Evolutionary conservation across 2,329 filamentous ascomycete genomes (phyloP).

Genomic region (Sclerotinia subarctica): DNA sequence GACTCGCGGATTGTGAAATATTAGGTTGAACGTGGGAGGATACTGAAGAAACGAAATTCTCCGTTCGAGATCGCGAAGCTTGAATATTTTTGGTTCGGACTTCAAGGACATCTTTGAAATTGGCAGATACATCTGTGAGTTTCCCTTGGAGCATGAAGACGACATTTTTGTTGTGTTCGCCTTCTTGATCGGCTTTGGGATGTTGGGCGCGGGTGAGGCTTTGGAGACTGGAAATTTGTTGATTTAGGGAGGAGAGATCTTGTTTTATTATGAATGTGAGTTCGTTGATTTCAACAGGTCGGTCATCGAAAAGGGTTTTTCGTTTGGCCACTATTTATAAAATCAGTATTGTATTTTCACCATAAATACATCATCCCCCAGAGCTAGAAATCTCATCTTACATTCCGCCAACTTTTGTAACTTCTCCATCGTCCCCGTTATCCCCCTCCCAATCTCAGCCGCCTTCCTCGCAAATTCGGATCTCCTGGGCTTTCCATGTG

Average conservation of each 20-base stretch:
- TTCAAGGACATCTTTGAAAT: conserved; percentile 97
- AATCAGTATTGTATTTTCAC: background rate
- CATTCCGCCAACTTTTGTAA: conserved; percentile 86
- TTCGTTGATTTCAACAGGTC: conserved; percentile 94
- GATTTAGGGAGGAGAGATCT: conserved; percentile 80
- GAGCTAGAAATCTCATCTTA: conserved; percentile 42
- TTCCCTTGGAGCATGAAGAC: conserved; percentile 88
- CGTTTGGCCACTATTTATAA: conserved; percentile 71
- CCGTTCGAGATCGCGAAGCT: conserved; percentile 83
- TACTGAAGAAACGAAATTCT: conserved; percentile 93
- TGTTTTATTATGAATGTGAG: conserved; percentile 98
- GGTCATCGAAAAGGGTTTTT: conserved; percentile 95
- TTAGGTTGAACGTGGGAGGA: conserved; percentile 69
- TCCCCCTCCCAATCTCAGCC: conserved; percentile 86
- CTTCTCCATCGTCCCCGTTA: conserved; percentile 90
- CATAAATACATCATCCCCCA: background rate
- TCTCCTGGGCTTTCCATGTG: conserved; percentile 52
- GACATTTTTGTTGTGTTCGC: conserved; percentile 97
- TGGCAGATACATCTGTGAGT: conserved; percentile 85
- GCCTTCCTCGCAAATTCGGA: conserved; percentile 93
- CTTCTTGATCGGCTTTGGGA: conserved; percentile 71
- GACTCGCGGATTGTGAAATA: conserved; percentile 73
- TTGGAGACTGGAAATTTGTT: conserved; percentile 83
- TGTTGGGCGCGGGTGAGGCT: conserved; percentile 73
- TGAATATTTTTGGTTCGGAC: conserved; percentile 97